Evolutionary conservation across 331 rosid genomes (phyloP).

Genomic region (Malus hybrid): DNA sequence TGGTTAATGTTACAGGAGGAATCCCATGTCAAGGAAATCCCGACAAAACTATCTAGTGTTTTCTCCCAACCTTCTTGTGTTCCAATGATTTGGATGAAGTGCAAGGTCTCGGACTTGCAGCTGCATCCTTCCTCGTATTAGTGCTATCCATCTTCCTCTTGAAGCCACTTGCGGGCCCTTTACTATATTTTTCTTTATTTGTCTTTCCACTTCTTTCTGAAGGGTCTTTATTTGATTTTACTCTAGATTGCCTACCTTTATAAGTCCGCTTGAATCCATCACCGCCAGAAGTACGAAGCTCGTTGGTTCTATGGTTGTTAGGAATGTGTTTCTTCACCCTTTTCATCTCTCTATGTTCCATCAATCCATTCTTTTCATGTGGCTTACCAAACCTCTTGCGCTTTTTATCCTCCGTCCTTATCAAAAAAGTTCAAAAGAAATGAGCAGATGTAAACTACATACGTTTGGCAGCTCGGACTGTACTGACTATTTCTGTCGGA

Average conservation of each 20-base stretch:
- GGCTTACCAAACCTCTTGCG: slow-evolving; percentile 15
- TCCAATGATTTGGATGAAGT: slow-evolving; percentile 23
- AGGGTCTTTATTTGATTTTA: slow-evolving; percentile 15
- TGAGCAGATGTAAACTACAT: not conserved
- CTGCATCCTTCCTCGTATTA: slow-evolving; percentile 16
- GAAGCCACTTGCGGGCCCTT: slow-evolving; percentile 14
- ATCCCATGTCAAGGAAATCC: not conserved
- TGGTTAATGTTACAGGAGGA: not conserved
- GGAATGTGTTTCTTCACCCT: slow-evolving; percentile 23
- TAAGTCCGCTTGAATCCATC: slow-evolving; percentile 19
- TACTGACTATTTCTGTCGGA: too few species aligned
- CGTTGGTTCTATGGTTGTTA: slow-evolving; percentile 9
- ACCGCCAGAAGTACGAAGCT: slow-evolving; percentile 1
- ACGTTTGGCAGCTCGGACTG: too few species aligned
- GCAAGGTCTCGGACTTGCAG: slow-evolving; percentile 10
- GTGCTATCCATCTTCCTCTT: slow-evolving; percentile 26
- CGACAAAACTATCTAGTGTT: not conserved
- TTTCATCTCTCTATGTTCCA: slow-evolving; percentile 33
- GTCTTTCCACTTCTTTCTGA: slow-evolving; percentile 18
- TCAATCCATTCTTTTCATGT: slow-evolving; percentile 17
- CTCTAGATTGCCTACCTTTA: slow-evolving; percentile 31
- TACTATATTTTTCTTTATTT: slow-evolving; percentile 15
- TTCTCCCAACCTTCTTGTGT: slow-evolving; percentile 12
- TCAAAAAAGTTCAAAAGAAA: not conserved
- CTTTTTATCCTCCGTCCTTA: slow-evolving; percentile 44